phyloP scores from a whole-genome alignment of 1,139 yeast species.

The Suhomyces bokatorum region DNA sequence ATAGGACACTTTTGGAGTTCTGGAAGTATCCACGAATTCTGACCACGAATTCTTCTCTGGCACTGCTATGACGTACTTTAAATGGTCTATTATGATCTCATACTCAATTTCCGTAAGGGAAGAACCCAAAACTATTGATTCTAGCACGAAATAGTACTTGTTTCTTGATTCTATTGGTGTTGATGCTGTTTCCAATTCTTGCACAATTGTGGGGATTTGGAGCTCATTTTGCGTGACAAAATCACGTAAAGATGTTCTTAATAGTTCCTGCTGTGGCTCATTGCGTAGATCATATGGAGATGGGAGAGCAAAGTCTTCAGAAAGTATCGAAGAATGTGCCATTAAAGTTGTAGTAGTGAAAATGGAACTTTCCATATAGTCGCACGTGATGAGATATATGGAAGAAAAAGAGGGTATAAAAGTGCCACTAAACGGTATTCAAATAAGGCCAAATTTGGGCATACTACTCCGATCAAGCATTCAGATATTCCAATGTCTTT shows the following conservation, averaged over 20 bases:
- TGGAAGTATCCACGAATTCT: too few species aligned
- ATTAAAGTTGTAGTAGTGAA: background rate
- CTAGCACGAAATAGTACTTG: background rate
- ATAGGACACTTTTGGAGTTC: background rate
- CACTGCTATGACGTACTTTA: background rate
- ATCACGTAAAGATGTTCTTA: background rate
- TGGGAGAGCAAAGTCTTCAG: background rate
- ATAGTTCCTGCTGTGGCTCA: background rate
- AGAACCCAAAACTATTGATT: background rate
- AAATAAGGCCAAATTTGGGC: too few species aligned
- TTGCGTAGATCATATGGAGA: background rate
- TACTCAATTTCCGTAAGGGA: background rate
- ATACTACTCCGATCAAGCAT: too few species aligned
- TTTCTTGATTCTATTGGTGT: background rate
- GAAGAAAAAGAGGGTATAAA: too few species aligned
- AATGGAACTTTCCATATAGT: background rate
- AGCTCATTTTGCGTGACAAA: background rate
- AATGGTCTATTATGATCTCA: background rate
- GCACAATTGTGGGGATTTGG: background rate
- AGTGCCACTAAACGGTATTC: background rate
- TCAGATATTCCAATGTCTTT: too few species aligned
- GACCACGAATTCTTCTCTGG: background rate
- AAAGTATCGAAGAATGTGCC: slow-evolving; percentile 1
- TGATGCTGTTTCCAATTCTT: background rate
- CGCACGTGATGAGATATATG: background rate